These are phyloP conservation scores for Puccinia polysora DNA, from an alignment of 1,284 basidiomycete genomes.

Conservation along the genomic window DNA sequence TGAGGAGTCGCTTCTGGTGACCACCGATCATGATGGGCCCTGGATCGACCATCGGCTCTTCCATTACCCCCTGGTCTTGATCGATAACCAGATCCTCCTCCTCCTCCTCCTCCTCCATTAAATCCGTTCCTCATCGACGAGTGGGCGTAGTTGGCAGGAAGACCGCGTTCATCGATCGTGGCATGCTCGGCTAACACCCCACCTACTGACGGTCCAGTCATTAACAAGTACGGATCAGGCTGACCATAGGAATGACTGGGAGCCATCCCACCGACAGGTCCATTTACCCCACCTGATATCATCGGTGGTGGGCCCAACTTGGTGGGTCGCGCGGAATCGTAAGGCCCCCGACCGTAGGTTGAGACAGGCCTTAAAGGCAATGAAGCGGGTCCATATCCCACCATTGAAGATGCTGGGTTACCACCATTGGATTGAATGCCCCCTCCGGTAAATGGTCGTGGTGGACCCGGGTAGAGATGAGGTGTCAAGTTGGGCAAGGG, in stretches of 20 bases:
- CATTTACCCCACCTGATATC: not conserved
- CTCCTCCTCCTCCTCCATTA: not conserved
- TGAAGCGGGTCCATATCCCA: constrained; percentile 7
- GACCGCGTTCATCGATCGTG: constrained; percentile 1
- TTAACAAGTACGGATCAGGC: constrained; percentile 1
- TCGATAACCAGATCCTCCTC: no score
- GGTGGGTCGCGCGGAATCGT: constrained; percentile 4
- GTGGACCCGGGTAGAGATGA: constrained; percentile 4
- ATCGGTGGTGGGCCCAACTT: constrained; percentile 11
- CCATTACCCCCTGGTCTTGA: no score
- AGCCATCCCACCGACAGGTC: constrained; percentile 11
- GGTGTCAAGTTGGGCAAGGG: not conserved
- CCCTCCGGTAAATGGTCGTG: not conserved
- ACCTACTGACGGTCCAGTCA: not conserved
- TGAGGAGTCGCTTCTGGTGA: constrained; percentile 10
- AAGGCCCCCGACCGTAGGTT: constrained; percentile 11
- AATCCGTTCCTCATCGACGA: not conserved
- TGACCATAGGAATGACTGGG: not conserved
- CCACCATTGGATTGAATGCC: not conserved
- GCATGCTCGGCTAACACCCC: constrained; percentile 10
- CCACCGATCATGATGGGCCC: constrained; percentile 19
- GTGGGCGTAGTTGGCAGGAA: not conserved
- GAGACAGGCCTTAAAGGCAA: constrained; percentile 11
- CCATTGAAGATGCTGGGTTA: not conserved
- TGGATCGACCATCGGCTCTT: constrained; percentile 3